Evolutionary conservation across 2,329 filamentous ascomycete genomes (phyloP), one percentile per base, ranked within the genome.

Genomic region (Sclerotinia trifoliorum): DNA sequence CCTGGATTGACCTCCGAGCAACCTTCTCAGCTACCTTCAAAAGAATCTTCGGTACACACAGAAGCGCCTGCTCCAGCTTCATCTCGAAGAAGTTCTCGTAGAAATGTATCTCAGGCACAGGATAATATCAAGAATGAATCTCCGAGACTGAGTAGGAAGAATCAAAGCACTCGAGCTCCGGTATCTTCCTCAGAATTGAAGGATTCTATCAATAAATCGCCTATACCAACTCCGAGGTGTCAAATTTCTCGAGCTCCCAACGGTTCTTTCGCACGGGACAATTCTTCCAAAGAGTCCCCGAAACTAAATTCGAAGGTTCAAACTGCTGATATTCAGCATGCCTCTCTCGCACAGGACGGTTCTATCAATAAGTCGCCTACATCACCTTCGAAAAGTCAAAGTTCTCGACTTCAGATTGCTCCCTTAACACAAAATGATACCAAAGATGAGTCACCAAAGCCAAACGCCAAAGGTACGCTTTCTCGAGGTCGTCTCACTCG

Each of bases 51-150:
- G 7, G n/a, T 11, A 13, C 66, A 55, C 15, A 29, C 66, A 56
- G 51, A 65, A 52, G 49, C 19, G 8, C 29, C 60, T 15, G 5
- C 55, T n/a, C n/a, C 35, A 24, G 39, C 56, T 67, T 24, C 65
- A 46, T 17, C 24, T 11, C 46, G 66, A 39, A 67, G 67, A 62
- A 61, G 65, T 29, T 71, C 72, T 35, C 51, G 46, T 19, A 60
- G 65, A 11, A 39, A 55, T 57, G 26, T 39, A 19, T 29, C 51
- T 56, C n/a, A 29, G 26, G 29, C 32, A 29, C 48, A 55, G 21
- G 52, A 26, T 46, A 21, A 35, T n/a, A 4, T 29, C 3, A 61
- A 49, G 29, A 35, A n/a, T 48, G 57, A 61, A 56, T 56, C 54
- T 7, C 54, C 29, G 19, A 35, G n/a, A 21, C 42, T 15, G 10